phyloP scores from a whole-genome alignment of 305 asterid genomes.

The Fraxinus angustifolia region DNA sequence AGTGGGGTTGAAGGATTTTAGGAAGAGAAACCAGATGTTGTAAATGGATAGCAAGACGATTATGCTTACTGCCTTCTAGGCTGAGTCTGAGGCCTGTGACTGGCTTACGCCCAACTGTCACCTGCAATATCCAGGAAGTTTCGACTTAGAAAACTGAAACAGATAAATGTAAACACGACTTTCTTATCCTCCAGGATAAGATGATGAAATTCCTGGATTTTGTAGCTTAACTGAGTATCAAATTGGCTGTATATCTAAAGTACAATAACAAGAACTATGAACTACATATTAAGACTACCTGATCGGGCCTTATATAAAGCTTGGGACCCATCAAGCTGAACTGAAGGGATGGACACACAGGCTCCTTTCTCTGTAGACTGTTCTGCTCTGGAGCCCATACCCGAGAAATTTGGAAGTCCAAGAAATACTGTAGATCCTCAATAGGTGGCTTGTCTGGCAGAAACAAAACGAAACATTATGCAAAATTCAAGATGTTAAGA shows the following conservation, averaged over 20 bases:
- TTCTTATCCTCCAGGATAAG: background rate
- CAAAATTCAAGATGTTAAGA: slow-evolving; percentile 13
- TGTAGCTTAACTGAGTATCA: background rate
- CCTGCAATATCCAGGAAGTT: slow-evolving; percentile 40
- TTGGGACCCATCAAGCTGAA: slow-evolving; percentile 99
- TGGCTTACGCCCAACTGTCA: slow-evolving; percentile 96
- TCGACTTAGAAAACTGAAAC: background rate
- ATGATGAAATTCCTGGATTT: background rate
- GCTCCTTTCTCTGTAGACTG: slow-evolving; percentile 81
- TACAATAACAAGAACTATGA: background rate
- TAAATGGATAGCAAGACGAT: slow-evolving; percentile 78
- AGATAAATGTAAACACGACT: background rate
- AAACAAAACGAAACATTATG: slow-evolving; percentile 21
- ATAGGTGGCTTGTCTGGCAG: slow-evolving; percentile 93
- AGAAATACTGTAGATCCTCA: slow-evolving; percentile 95
- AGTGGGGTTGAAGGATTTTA: slow-evolving; percentile 91
- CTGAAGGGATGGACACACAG: slow-evolving; percentile 82
- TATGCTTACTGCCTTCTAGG: slow-evolving; percentile 84
- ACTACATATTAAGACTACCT: slow-evolving; percentile 43
- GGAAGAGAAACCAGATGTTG: slow-evolving; percentile 95
- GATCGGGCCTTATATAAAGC: slow-evolving; percentile 90
- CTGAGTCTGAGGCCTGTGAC: slow-evolving; percentile 91
- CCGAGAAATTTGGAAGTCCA: slow-evolving; percentile 89
- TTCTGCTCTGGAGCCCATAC: slow-evolving; percentile 98
- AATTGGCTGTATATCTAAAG: background rate